These are phyloP conservation scores for Coemansia sp. DNA, from an alignment of 192 early-diverging fungal genomes.

Conservation along the genomic window DNA sequence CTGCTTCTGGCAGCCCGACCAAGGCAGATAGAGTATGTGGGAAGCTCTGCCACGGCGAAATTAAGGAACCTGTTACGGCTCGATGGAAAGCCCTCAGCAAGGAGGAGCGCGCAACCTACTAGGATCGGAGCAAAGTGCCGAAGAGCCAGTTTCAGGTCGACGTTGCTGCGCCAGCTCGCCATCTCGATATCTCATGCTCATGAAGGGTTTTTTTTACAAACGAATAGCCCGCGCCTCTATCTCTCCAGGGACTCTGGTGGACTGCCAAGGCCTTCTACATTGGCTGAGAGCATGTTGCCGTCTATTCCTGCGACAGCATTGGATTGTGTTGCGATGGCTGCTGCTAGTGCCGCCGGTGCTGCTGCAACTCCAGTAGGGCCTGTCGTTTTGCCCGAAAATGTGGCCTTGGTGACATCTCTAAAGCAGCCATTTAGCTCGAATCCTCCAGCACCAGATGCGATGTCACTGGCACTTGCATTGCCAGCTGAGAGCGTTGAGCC, in stretches of 20 bases:
- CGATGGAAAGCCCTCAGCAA: neutral
- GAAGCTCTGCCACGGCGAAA: neutral
- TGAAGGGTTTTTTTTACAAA: neutral
- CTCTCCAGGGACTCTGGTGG: neutral
- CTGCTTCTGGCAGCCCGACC: too few relatives aligned
- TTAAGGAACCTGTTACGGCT: neutral
- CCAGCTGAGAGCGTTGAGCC: neutral
- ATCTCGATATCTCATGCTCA: neutral
- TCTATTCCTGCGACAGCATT: neutral
- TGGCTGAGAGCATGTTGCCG: neutral
- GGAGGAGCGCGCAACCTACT: neutral
- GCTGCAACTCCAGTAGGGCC: neutral
- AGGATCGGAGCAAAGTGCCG: neutral
- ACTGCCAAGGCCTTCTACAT: neutral
- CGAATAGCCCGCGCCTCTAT: neutral
- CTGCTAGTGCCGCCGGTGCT: neutral
- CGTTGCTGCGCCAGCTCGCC: neutral
- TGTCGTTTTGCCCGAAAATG: neutral
- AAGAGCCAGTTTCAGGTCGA: neutral
- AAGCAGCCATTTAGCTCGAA: neutral
- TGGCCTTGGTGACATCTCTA: neutral
- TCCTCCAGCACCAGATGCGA: neutral
- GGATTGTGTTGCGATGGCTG: too few relatives aligned
- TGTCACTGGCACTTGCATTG: neutral
- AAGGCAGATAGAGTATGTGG: too few relatives aligned